These are phyloP conservation scores for Globisporangium orthogonon DNA, from an alignment of 352 stramenopile species.

Conservation along the genomic window DNA sequence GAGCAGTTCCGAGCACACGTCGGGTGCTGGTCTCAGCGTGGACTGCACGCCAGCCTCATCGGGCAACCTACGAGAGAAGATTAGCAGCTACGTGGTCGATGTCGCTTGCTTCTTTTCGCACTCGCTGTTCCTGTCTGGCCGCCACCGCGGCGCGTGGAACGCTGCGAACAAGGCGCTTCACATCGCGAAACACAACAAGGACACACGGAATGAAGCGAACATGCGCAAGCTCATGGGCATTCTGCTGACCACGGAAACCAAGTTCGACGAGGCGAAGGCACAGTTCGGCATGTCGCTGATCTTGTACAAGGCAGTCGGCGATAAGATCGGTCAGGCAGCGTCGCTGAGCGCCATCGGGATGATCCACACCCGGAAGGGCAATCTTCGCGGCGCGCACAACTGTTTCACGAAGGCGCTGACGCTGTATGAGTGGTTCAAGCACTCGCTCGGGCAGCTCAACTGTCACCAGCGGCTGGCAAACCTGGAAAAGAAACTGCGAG, in stretches of 20 bases:
- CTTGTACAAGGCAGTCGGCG: slow-evolving; percentile 62
- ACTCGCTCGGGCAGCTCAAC: slow-evolving; percentile 70
- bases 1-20: background rate
- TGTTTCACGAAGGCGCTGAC: slow-evolving; percentile 78
- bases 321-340: slow-evolving; percentile 72
- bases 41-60: slow-evolving; percentile 14
- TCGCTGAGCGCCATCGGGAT: slow-evolving; percentile 74
- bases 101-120: slow-evolving; percentile 73
- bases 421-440: slow-evolving; percentile 81
- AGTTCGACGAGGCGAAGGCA: slow-evolving; percentile 77
- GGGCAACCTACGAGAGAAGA: slow-evolving; percentile 32
- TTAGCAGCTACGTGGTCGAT: slow-evolving; percentile 49
- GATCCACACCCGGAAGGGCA: slow-evolving; percentile 77
- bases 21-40: slow-evolving; percentile 1
- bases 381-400: slow-evolving; percentile 66
- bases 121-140: slow-evolving; percentile 63
- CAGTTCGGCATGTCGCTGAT: slow-evolving; percentile 75
- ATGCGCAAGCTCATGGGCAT: slow-evolving; percentile 76
- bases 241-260: slow-evolving; percentile 73
- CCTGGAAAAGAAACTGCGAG: slow-evolving; percentile 78
- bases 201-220: slow-evolving; percentile 60
- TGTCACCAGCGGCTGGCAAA: slow-evolving; percentile 78
- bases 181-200: slow-evolving; percentile 70
- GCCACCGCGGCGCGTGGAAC: slow-evolving; percentile 66
- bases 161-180: slow-evolving; percentile 66